Evolutionary conservation across 1,284 basidiomycete species (phyloP), one percentile per base, ranked within the genome.

Genomic region (Pulchroboletus neoregius): DNA sequence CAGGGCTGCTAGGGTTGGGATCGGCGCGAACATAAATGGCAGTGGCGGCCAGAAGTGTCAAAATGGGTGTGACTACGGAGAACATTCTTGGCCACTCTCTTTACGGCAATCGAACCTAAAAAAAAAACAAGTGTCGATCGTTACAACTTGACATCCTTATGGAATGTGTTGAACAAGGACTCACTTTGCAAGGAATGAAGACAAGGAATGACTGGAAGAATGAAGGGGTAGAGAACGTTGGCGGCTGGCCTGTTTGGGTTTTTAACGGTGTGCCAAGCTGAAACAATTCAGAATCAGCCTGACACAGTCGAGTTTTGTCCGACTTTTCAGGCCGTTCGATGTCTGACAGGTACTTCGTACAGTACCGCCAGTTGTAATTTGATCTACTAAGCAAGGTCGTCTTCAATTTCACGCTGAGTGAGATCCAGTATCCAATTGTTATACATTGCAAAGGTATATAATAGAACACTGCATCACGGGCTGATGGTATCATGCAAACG

Each of bases 1-100:
- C 69, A 10, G 84, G 83, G 20, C 61, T 68, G 32, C 52, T 74
- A 15, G 85, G 84, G n/a, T 55, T 63, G 5, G 78, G 76, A 35
- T 77, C 73, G 16, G 81, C 81, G 40, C 57, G 69, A 24, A 68
- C 74, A 37, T 69, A 48, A 27, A 71, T 45, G 27, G 66, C 62
- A 30, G 71, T 61, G 40, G 72, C 62, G 37, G 77, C 55, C 36
- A 78, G 58, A 53, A 72, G 59, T 38, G 68, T 59, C 44, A 78
- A 62, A 50, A 71, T 53, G 46, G 68, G 57, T 41, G 35, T 24
- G 35, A 68, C 57, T 36, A 64, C 60, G 58, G 76, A 68, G 75
- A 81, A 78, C 58, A 49, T 57, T 18, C 38, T 58, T 20, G 18
- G 18, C 10, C 15, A 35, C 24, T 22, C 16, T 26, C 24, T n/a